Base-by-base conservation (phyloP, 805 yeast genomes). In the Starmerella bombicola region DNA sequence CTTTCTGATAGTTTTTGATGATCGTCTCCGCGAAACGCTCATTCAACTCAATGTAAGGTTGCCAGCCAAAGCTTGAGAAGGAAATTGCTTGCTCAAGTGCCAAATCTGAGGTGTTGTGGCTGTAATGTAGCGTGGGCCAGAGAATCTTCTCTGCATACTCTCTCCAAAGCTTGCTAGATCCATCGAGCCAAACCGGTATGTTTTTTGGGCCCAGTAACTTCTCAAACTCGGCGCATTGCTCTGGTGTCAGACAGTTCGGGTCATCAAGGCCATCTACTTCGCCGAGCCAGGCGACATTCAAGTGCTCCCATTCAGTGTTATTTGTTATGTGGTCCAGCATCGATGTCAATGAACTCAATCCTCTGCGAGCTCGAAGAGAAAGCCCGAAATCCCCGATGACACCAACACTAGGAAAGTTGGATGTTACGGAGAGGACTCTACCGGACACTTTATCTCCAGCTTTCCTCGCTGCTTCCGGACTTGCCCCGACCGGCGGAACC, bases 61-160 rank as follows among this genome's bases (percentile, higher is more conserved):
- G 71, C 78, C 78, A 76, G 4, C 82, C 82, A 56, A 79, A 79
- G 0, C 80, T 72, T 12, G 36, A 19, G 33, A 30, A 16, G 24
- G 28, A 29, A 3, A 41, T 24, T 42, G 78, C 78, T 33, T 78
- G 78, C 22, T 40, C 43, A 3, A 49, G 33, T 3, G 41, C 46
- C 15, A 41, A 33, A 12, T 47, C 50, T 21, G 42, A 40, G 9
- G 43, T 21, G 34, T 38, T 45, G 60, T 83, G 80, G 58, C 91
- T 84, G 63, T 91, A 91, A 57, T 91, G 98, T 61, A 88, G 76
- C 2, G 84, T 79, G 1, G 95, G 95, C 97, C 98, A 91, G 22
- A 91, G 65, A 17, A 78, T 78, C 52, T 80, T 75, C 57, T 88
- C 97, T 1, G 96, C 93, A 56, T 83, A 88, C 50, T 69, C 70